These are phyloP conservation scores for Talaromyces sp. DNA, from an alignment of 2,329 filamentous ascomycete genomes.

Conservation along the genomic window DNA sequence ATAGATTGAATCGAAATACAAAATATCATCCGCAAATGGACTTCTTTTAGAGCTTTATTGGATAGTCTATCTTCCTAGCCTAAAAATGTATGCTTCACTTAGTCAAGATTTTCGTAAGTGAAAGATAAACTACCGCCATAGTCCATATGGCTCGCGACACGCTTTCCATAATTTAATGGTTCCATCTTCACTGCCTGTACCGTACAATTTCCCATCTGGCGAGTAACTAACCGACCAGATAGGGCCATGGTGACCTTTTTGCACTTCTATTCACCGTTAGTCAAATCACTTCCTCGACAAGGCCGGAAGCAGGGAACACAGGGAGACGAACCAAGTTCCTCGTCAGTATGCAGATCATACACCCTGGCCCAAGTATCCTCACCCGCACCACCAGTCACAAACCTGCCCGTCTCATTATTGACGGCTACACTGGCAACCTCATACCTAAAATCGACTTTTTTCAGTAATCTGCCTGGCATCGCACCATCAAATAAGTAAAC, in stretches of 20 bases:
- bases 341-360: conserved; percentile 79
- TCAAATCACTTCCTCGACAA: background rate
- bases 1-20: background rate
- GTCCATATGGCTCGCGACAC: conserved; percentile 61
- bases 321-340: conserved; percentile 62
- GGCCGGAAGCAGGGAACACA: background rate
- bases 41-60: background rate
- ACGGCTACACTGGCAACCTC: conserved; percentile 89
- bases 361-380: conserved; percentile 96
- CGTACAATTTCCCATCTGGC: conserved; percentile 92
- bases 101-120: background rate
- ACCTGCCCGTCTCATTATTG: conserved; percentile 73
- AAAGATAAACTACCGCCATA: conserved; percentile 53
- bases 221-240: conserved; percentile 96
- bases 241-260: conserved; percentile 95
- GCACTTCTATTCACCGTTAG: conserved; percentile 60
- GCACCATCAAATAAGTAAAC: conserved; percentile 86
- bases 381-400: conserved; percentile 79
- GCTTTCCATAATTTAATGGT: conserved; percentile 90
- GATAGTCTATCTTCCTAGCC: background rate
- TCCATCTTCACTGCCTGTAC: conserved; percentile 93
- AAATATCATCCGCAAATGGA: background rate
- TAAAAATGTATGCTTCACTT: background rate
- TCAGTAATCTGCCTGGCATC: conserved; percentile 67
- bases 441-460: conserved; percentile 74